Evolutionary conservation across 169 alveolate genomes (phyloP).

Genomic region (Eimeria praecox): DNA sequence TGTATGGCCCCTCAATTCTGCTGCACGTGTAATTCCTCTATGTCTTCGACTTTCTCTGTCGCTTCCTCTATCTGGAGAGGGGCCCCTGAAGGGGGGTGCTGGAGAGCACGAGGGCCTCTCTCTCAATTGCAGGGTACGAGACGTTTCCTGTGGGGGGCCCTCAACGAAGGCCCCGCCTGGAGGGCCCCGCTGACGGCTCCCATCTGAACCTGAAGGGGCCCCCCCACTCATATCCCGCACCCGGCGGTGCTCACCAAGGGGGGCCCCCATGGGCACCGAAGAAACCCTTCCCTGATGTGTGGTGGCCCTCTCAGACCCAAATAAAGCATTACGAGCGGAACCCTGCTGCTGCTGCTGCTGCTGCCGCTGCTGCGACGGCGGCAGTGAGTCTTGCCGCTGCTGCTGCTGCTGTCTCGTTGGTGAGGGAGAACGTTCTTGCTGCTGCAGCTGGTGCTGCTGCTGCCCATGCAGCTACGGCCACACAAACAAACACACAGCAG

Average conservation of each 20-base stretch:
- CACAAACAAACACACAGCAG: conserved; percentile 52
- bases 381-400: conserved; percentile 29
- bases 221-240: conserved; percentile 51
- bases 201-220: background rate
- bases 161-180: background rate
- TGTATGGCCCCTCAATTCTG: background rate
- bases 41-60: background rate
- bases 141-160: background rate
- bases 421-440: conserved; percentile 37
- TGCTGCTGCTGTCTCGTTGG: conserved; percentile 59
- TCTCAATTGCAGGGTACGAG: conserved; percentile 27
- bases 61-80: conserved; percentile 11
- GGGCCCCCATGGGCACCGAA: background rate
- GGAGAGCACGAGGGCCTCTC: conserved; percentile 52
- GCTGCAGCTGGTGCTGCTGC: conserved; percentile 59
- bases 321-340: conserved; percentile 42
- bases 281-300: conserved; percentile 1
- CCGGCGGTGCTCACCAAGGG: conserved; percentile 44
- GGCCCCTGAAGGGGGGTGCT: conserved; percentile 49
- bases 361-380: conserved; percentile 20
- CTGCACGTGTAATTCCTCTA: background rate
- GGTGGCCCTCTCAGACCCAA: conserved; percentile 24
- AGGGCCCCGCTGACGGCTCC: conserved; percentile 10
- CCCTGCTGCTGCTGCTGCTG: conserved; percentile 47
- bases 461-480: conserved; percentile 68